These are phyloP conservation scores for Naematelia aurantialba DNA, from an alignment of 768 basidiomycete genomes.

Conservation along the genomic window DNA sequence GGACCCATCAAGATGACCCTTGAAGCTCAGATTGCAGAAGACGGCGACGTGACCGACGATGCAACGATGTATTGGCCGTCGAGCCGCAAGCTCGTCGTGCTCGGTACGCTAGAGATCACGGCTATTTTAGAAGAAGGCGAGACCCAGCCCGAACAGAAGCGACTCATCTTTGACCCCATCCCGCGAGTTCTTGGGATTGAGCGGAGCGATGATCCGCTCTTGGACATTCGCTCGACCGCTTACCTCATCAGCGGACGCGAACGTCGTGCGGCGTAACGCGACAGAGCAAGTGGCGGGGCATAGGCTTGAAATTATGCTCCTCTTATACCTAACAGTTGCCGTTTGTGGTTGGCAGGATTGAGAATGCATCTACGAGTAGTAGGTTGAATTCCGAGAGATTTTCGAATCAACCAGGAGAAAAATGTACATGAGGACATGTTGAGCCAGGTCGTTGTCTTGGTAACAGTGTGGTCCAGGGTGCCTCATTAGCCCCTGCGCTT, in stretches of 20 bases:
- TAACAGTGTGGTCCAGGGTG: background rate
- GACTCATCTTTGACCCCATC: slow-evolving; percentile 33
- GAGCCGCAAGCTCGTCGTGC: slow-evolving; percentile 14
- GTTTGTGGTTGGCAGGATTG: no score
- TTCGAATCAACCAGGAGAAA: no score
- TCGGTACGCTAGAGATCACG: slow-evolving; percentile 19
- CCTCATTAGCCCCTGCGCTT: background rate
- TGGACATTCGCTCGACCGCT: slow-evolving; percentile 26
- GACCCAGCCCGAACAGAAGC: slow-evolving; percentile 18
- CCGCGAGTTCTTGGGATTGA: slow-evolving; percentile 30
- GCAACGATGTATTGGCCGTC: slow-evolving; percentile 27
- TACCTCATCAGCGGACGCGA: slow-evolving; percentile 27
- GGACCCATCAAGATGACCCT: slow-evolving; percentile 15
- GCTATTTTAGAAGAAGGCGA: slow-evolving; percentile 6
- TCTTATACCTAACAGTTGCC: no score
- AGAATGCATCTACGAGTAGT: no score
- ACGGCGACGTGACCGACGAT: slow-evolving; percentile 26
- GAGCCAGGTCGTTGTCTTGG: no score
- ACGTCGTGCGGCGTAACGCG: slow-evolving; percentile 17
- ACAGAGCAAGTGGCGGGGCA: background rate
- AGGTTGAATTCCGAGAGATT: no score
- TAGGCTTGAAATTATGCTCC: no score
- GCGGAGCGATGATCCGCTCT: slow-evolving; percentile 24
- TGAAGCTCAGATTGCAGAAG: slow-evolving; percentile 21
- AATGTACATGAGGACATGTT: no score